Conservation (phyloP, 768 basidiomycete genomes). For the Agrocybe praecox region DNA sequence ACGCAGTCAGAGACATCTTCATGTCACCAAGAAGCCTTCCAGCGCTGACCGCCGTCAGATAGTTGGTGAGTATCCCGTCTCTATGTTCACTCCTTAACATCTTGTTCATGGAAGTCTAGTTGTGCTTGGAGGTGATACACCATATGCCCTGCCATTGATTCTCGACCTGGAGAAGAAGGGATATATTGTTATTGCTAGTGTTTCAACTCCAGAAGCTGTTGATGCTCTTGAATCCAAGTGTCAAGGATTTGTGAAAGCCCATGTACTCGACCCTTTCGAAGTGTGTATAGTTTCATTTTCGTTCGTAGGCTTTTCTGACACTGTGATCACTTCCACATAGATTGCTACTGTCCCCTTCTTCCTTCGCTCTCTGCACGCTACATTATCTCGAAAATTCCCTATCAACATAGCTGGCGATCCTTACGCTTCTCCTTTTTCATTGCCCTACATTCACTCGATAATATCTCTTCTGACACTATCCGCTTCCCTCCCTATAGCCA, state of each 20-base stretch:
- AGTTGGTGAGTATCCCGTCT: slow-evolving; percentile 53
- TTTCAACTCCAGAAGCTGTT: slow-evolving; percentile 67
- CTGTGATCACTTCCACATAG: slow-evolving; percentile 35
- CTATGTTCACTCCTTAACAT: not conserved
- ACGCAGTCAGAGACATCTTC: slow-evolving; percentile 32
- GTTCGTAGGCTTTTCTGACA: not conserved
- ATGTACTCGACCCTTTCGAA: slow-evolving; percentile 81
- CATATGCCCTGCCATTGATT: slow-evolving; percentile 72
- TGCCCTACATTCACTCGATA: slow-evolving; percentile 76
- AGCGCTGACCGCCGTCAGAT: slow-evolving; percentile 61
- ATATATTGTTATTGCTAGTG: slow-evolving; percentile 83
- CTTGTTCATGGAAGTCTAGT: slow-evolving; percentile 42
- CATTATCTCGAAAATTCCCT: slow-evolving; percentile 82
- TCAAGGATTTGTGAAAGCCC: slow-evolving; percentile 77
- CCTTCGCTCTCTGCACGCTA: slow-evolving; percentile 78
- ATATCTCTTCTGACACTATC: slow-evolving; percentile 73
- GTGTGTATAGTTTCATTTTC: slow-evolving; percentile 35
- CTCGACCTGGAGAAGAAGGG: slow-evolving; percentile 75
- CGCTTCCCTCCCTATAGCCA: slow-evolving; percentile 36
- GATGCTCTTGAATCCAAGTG: slow-evolving; percentile 62
- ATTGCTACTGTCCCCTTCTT: slow-evolving; percentile 74
- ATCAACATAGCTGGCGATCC: slow-evolving; percentile 81
- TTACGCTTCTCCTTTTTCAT: slow-evolving; percentile 62
- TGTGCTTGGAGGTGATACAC: slow-evolving; percentile 79
- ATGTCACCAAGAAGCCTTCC: slow-evolving; percentile 47